phyloP scores from a whole-genome alignment of 192 early-diverging fungal genomes.

The Backusella luteola region DNA sequence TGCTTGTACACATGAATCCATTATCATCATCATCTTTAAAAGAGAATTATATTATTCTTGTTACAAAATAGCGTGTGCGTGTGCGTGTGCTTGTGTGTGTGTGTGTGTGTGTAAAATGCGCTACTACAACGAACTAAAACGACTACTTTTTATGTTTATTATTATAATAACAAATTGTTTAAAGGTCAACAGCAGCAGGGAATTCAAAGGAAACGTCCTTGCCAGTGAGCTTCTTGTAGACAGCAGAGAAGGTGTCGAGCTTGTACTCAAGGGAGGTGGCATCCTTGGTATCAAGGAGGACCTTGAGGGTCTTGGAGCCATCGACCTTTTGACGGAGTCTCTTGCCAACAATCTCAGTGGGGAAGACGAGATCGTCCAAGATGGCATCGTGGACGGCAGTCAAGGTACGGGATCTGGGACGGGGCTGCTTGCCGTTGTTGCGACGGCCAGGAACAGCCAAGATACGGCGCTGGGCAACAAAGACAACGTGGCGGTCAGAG shows the following conservation, averaged over 20 bases:
- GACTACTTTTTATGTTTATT: too few relatives aligned
- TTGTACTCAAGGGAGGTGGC: constrained; percentile 97
- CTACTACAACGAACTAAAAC: too few relatives aligned
- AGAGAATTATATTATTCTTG: too few relatives aligned
- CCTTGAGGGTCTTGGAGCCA: constrained; percentile 92
- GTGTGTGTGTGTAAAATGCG: too few relatives aligned
- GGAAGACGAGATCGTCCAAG: constrained; percentile 97
- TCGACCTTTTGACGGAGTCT: constrained; percentile 96
- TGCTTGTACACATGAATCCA: too few relatives aligned
- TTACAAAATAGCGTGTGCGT: too few relatives aligned
- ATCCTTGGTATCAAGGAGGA: constrained; percentile 97
- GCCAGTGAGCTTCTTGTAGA: constrained; percentile 93
- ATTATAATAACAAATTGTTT: not conserved
- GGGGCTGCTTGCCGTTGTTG: constrained; percentile 72
- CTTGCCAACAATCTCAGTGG: constrained; percentile 99
- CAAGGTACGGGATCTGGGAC: constrained; percentile 95
- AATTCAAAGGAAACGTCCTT: constrained; percentile 99
- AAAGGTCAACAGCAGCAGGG: constrained; percentile 52
- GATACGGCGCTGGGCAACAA: constrained; percentile 77
- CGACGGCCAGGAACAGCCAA: constrained; percentile 92
- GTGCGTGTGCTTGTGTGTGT: too few relatives aligned
- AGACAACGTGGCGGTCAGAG: constrained; percentile 97
- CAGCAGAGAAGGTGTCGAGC: constrained; percentile 94
- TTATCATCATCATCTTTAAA: too few relatives aligned
- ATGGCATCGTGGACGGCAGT: constrained; percentile 94